Evolutionary conservation across 148 eudicot species (phyloP), one percentile per base, ranked within the genome.

Genomic region (Polygonum aviculare): DNA sequence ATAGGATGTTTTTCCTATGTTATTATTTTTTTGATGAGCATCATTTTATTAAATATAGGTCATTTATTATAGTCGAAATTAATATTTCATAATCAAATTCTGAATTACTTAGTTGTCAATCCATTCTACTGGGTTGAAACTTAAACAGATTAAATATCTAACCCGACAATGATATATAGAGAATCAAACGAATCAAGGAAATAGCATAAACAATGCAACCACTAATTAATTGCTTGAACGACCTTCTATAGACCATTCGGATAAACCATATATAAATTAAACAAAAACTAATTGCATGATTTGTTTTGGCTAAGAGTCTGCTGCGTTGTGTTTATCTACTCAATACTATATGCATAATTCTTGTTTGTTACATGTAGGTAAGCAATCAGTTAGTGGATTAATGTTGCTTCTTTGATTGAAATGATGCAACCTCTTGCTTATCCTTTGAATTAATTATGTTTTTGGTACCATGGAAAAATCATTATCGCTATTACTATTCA

Each of bases 361-460:
- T 60, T 4, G 36, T 60, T 60, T 11, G 12, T 59, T 8, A 9
- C 21, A 19, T 19, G 12, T 57, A 57, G 7, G 21, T n/a, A 54
- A 54, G 26, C 60, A 54, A 54, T 54, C 35, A 21, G 11, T 57
- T 59, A 60, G 3, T 60, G 15, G 3, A 8, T 60, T 10, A 10
- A 60, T 60, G 67, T 31, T 60, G 69, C 69, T 60, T 60, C 69
- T 31, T 60, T 60, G 14, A 31, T 60, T 60, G 69, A 60, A 60
- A 10, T 60, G 38, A 36, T 60, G 33, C 36, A 26, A 31, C 15
- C 65, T 59, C 36, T 21, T 21, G 36, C 36, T 60, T 60, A 60
- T 60, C 69, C 69, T 60, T 26, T 10, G 16, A 31, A 60, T 60
- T 60, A 31, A 60, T 60, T 60, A 9, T 60, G 38, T 10, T 59